phyloP scores from a whole-genome alignment of 768 basidiomycete genomes.

The Mycena rosella region DNA sequence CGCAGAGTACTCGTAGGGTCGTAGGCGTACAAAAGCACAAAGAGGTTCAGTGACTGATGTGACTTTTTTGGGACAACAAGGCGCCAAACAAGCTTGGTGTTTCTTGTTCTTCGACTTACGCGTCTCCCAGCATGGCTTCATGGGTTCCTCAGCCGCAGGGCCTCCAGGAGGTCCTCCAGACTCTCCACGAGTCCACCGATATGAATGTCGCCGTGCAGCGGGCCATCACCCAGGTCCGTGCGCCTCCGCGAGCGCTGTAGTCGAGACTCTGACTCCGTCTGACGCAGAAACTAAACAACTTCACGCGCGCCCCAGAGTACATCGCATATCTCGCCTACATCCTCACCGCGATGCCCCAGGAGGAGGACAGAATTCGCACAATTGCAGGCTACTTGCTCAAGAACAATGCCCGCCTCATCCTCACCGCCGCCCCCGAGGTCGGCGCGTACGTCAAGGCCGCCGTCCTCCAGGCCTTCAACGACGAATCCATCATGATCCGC shows the following conservation, averaged over 20 bases:
- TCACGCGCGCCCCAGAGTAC: constrained; percentile 92
- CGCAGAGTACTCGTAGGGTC: no score
- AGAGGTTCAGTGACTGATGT: no score
- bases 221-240: constrained; percentile 82
- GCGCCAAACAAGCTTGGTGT: no score
- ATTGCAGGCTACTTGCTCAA: constrained; percentile 98
- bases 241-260: constrained; percentile 35
- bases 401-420: constrained; percentile 89
- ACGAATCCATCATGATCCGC: constrained; percentile 88
- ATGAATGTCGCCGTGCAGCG: constrained; percentile 81
- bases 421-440: constrained; percentile 75
- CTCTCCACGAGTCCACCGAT: constrained; percentile 92
- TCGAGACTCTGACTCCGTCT: constrained; percentile 13
- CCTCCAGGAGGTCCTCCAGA: constrained; percentile 92
- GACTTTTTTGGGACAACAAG: no score
- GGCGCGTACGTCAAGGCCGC: constrained; percentile 80
- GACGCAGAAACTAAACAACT: constrained; percentile 85
- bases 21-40: no score
- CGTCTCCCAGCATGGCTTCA: constrained; percentile 66
- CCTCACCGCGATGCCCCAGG: constrained; percentile 81
- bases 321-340: constrained; percentile 97
- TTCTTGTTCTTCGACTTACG: constrained; percentile 44
- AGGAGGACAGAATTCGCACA: constrained; percentile 93
- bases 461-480: constrained; percentile 85
- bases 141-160: constrained; percentile 91